Evolutionary conservation across 176 grass and related monocot genomes (phyloP).

Genomic region (Echinochloa phyllopogon): DNA sequence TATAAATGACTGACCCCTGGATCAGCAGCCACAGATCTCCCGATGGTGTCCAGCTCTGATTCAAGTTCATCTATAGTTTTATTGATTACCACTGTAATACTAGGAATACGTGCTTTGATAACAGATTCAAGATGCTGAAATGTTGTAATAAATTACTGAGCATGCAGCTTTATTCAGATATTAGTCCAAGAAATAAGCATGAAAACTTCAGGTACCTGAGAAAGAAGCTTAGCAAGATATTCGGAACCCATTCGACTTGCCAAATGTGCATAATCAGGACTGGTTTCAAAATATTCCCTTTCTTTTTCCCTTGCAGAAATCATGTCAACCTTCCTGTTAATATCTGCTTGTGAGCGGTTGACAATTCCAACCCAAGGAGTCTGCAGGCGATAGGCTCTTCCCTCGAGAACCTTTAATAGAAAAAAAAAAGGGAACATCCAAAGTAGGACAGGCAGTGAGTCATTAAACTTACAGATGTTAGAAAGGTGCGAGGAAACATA

Average conservation of each 20-base stretch:
- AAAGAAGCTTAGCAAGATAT: conserved; percentile 85
- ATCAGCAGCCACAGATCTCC: conserved; percentile 67
- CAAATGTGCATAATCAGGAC: conserved; percentile 77
- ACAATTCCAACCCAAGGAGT: conserved; percentile 83
- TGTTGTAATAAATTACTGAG: conserved; percentile 15
- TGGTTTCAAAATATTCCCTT: conserved; percentile 75
- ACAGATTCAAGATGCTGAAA: conserved; percentile 79
- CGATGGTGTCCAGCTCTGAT: conserved; percentile 64
- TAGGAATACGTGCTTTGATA: conserved; percentile 75
- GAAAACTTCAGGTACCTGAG: conserved; percentile 51
- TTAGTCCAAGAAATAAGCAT: not conserved
- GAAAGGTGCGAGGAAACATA: not conserved
- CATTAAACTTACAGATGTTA: not conserved
- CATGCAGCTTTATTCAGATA: conserved; percentile 3
- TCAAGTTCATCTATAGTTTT: conserved; percentile 83
- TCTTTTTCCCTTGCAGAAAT: conserved; percentile 68
- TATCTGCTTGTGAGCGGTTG: conserved; percentile 92
- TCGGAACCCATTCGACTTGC: conserved; percentile 67
- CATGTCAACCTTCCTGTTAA: conserved; percentile 85
- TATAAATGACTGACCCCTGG: conserved; percentile 58
- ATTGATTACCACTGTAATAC: conserved; percentile 67
- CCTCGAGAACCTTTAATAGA: conserved; percentile 71
- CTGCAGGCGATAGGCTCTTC: conserved; percentile 68
- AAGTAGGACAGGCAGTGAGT: not conserved
- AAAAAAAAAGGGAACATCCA: conserved; percentile 21